Evolutionary conservation across 176 grass and related monocot species (phyloP).

Genomic region (Poa pratensis): DNA sequence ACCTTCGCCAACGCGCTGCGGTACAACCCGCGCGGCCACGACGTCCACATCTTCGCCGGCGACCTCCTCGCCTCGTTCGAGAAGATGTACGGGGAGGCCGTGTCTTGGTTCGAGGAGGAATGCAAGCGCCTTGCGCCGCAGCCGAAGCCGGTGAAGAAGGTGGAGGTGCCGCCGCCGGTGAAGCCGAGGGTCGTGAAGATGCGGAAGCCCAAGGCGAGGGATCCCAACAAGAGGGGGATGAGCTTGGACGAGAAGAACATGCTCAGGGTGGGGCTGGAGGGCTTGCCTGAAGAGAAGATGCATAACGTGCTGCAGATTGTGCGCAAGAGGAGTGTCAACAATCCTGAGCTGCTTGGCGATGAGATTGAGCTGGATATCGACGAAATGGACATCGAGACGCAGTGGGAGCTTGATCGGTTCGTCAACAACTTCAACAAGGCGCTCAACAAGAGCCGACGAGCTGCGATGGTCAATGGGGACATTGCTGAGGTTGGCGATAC

Average conservation of each 20-base stretch:
- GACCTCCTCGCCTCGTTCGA: conserved; percentile 70
- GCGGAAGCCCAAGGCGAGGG: conserved; percentile 80
- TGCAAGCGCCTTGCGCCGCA: conserved; percentile 15
- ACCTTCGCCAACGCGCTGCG: conserved; percentile 85
- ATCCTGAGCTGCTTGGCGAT: conserved; percentile 67
- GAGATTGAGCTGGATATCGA: conserved; percentile 94
- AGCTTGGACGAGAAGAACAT: conserved; percentile 87
- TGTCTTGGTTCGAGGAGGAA: conserved; percentile 62
- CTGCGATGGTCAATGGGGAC: conserved; percentile 38
- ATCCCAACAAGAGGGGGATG: conserved; percentile 84
- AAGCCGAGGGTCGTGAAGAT: conserved; percentile 49
- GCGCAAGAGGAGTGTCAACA: conserved; percentile 67
- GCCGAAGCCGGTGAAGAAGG: background rate
- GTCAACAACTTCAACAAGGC: conserved; percentile 89
- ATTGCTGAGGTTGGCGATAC: conserved; percentile 26
- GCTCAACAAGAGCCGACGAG: conserved; percentile 68
- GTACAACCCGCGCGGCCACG: conserved; percentile 74
- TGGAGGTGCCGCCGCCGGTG: background rate
- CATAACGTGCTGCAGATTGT: conserved; percentile 78
- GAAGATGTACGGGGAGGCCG: conserved; percentile 47
- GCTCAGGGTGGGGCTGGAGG: conserved; percentile 68
- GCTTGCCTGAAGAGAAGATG: conserved; percentile 86
- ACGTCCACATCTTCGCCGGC: conserved; percentile 78
- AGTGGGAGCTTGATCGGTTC: conserved; percentile 93
- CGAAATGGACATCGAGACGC: conserved; percentile 79